Conservation (phyloP, 768 basidiomycete species). For the Termitomyces sp. region DNA sequence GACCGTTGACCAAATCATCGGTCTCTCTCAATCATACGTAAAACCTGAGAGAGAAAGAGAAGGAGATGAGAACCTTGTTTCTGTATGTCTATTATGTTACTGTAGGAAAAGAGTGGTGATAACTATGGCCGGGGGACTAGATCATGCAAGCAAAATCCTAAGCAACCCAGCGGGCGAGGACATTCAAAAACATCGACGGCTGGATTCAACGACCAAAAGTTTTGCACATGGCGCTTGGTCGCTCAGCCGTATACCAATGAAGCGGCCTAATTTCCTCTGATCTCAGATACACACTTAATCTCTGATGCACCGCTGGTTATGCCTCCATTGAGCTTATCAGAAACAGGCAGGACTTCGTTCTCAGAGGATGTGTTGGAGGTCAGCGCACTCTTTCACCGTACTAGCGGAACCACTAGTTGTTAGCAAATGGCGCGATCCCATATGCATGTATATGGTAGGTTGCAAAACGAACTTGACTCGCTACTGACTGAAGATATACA, state of each 20-base stretch:
- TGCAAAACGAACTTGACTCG: constrained; percentile 83
- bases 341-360: constrained; percentile 4
- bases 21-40: constrained; percentile 97
- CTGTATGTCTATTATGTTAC: constrained; percentile 35
- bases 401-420: constrained; percentile 89
- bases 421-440: constrained; percentile 45
- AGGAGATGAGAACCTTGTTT: constrained; percentile 94
- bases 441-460: constrained; percentile 83
- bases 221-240: constrained; percentile 56
- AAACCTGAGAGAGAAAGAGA: constrained; percentile 90
- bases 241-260: background rate
- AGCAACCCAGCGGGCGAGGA: constrained; percentile 90
- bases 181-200: constrained; percentile 85
- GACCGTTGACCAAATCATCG: too few species aligned
- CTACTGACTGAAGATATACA: constrained; percentile 90
- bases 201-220: constrained; percentile 97
- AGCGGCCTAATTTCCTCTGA: background rate
- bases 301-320: constrained; percentile 42
- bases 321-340: background rate
- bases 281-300: constrained; percentile 68
- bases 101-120: constrained; percentile 6
- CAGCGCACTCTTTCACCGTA: constrained; percentile 94
- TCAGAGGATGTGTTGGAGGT: constrained; percentile 95
- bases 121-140: constrained; percentile 67
- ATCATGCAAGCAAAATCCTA: constrained; percentile 97